Evolutionary conservation across 2,329 filamentous ascomycete genomes (phyloP).

Genomic region (Colletotrichum tropicale): DNA sequence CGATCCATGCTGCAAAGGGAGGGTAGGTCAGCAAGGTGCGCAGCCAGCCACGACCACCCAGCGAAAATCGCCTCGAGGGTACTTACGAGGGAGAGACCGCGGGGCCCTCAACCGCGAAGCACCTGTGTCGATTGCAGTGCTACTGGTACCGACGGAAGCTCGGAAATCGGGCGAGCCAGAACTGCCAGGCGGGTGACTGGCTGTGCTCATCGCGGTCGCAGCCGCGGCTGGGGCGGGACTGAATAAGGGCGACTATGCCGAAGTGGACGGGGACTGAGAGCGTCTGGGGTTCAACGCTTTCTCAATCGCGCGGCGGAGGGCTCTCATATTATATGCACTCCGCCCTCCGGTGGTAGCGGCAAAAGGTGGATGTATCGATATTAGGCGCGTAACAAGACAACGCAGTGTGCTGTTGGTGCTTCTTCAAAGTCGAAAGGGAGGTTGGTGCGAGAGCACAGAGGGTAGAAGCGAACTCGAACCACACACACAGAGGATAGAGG

Average conservation of each 20-base stretch:
- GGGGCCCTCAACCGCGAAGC: constrained; percentile 21
- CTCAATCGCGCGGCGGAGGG: constrained; percentile 2
- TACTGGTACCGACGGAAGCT: constrained; percentile 20
- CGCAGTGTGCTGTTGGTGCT: not conserved
- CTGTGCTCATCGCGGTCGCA: constrained; percentile 18
- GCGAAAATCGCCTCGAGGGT: not conserved
- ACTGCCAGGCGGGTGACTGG: constrained; percentile 20
- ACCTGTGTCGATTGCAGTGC: constrained; percentile 15
- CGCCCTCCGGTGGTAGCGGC: constrained; percentile 2
- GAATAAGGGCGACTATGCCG: not conserved
- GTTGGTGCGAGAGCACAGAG: not conserved
- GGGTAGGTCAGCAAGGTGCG: constrained; percentile 12
- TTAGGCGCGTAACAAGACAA: not conserved
- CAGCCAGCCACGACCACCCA: not conserved
- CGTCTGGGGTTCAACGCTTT: constrained; percentile 14
- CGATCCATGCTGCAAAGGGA: constrained; percentile 49
- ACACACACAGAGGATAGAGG: not conserved
- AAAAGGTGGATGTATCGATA: constrained; percentile 1
- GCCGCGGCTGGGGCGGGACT: constrained; percentile 3
- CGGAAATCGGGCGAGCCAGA: constrained; percentile 21
- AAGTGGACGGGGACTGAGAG: not conserved
- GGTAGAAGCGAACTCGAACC: not conserved
- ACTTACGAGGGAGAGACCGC: constrained; percentile 33
- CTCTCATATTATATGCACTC: constrained; percentile 20
- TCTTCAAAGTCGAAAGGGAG: not conserved